phyloP scores from a whole-genome alignment of 169 alveolate genomes.

The Eimeria zaria region DNA sequence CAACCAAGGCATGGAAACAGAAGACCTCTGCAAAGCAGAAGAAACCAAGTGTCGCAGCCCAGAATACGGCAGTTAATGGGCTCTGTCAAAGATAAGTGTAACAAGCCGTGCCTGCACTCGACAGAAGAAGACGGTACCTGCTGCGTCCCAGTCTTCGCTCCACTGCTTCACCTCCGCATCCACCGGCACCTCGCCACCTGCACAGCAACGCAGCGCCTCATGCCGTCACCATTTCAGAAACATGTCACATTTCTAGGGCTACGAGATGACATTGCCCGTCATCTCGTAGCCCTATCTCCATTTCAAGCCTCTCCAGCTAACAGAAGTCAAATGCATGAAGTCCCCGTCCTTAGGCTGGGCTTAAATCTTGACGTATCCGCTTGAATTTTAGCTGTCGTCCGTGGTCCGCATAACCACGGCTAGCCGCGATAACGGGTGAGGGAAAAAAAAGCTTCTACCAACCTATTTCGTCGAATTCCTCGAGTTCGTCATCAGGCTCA shows the following conservation, averaged over 20 bases:
- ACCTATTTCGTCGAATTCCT: constrained; percentile 86
- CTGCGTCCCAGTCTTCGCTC: constrained; percentile 87
- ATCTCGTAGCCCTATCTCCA: background rate
- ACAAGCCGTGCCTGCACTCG: background rate
- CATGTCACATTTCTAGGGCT: background rate
- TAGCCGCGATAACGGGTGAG: background rate
- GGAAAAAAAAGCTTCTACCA: background rate
- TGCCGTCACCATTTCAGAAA: background rate
- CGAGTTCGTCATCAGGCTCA: constrained; percentile 87
- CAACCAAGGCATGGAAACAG: background rate
- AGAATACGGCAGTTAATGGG: background rate
- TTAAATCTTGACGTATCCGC: background rate
- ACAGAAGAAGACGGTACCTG: constrained; percentile 52
- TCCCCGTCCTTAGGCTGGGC: background rate
- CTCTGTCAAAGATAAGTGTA: background rate
- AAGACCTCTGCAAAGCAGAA: background rate
- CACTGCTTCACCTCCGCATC: constrained; percentile 86
- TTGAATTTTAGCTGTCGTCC: background rate
- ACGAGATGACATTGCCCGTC: background rate
- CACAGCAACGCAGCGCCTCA: background rate
- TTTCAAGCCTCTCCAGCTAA: background rate
- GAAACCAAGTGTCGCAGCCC: too few relatives aligned
- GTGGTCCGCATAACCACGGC: background rate
- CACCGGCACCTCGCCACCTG: constrained; percentile 84
- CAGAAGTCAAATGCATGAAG: background rate